Conservation (phyloP, 2,329 filamentous ascomycete species). For the Colletotrichum sp. region DNA sequence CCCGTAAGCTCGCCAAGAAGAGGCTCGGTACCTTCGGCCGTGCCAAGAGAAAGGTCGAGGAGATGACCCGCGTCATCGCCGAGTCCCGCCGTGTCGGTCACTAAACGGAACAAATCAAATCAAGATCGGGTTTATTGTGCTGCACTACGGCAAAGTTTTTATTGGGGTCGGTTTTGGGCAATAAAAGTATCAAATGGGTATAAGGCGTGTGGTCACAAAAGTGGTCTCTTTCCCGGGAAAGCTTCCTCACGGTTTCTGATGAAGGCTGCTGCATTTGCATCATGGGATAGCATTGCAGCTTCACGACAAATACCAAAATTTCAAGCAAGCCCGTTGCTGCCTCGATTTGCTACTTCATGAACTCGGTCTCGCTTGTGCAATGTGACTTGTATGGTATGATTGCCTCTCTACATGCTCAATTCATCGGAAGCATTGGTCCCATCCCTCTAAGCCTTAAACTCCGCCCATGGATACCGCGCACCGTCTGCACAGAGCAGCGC, state of each 20-base stretch:
- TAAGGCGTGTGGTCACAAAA: slow-evolving; percentile 39
- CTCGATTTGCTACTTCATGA: background rate
- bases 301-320: slow-evolving; percentile 39
- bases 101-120: slow-evolving; percentile 53
- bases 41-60: slow-evolving; percentile 99
- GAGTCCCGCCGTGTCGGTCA: slow-evolving; percentile 78
- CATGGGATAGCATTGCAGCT: slow-evolving; percentile 35
- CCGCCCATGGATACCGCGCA: background rate
- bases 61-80: slow-evolving; percentile 97
- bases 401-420: background rate
- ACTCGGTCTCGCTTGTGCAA: background rate
- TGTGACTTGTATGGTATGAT: background rate
- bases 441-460: background rate
- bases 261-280: slow-evolving; percentile 25
- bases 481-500: background rate
- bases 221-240: slow-evolving; percentile 26
- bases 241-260: slow-evolving; percentile 33
- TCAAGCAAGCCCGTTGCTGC: slow-evolving; percentile 8
- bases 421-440: background rate
- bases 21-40: slow-evolving; percentile 98
- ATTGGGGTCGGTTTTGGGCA: slow-evolving; percentile 15
- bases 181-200: slow-evolving; percentile 36
- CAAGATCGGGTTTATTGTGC: background rate
- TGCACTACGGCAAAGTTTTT: background rate
- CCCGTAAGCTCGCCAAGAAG: slow-evolving; percentile 99